Conservation (phyloP, 179 eudicot genomes). For the Actinidia arguta region DNA sequence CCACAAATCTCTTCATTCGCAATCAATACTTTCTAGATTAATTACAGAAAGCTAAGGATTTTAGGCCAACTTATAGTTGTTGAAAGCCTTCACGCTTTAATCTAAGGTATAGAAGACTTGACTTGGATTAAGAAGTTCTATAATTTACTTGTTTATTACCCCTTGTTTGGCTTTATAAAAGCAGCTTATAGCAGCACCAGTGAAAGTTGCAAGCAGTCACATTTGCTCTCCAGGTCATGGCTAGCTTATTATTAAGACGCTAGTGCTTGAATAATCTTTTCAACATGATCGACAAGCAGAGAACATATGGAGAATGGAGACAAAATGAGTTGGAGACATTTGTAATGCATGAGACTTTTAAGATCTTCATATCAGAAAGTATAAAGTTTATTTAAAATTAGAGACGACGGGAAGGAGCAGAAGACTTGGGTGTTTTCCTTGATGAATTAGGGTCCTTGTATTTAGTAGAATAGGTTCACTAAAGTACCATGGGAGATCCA, state of each 20-base stretch:
- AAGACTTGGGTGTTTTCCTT: slow-evolving; percentile 2
- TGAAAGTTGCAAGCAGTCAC: not conserved
- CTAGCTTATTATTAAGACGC: not conserved
- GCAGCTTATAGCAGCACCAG: not conserved
- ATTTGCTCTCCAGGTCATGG: not conserved
- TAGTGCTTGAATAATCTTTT: not conserved
- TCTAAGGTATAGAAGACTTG: not conserved
- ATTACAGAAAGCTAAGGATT: not conserved
- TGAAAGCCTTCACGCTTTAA: not conserved
- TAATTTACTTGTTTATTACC: not conserved
- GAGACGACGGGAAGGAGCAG: not conserved
- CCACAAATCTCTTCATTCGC: not conserved
- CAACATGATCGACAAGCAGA: not conserved
- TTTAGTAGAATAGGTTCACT: not conserved
- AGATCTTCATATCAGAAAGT: not conserved
- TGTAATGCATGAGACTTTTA: not conserved
- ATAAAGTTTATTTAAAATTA: not conserved
- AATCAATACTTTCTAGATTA: not conserved
- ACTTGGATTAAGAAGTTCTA: not conserved
- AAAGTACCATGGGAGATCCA: not conserved
- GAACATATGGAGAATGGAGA: not conserved
- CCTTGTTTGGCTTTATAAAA: not conserved
- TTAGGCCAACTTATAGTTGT: not conserved
- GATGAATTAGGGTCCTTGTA: not conserved
- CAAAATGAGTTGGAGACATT: not conserved